Evolutionary conservation across 2,329 filamentous ascomycete genomes (phyloP).

Genomic region (Nothophoma quercina): DNA sequence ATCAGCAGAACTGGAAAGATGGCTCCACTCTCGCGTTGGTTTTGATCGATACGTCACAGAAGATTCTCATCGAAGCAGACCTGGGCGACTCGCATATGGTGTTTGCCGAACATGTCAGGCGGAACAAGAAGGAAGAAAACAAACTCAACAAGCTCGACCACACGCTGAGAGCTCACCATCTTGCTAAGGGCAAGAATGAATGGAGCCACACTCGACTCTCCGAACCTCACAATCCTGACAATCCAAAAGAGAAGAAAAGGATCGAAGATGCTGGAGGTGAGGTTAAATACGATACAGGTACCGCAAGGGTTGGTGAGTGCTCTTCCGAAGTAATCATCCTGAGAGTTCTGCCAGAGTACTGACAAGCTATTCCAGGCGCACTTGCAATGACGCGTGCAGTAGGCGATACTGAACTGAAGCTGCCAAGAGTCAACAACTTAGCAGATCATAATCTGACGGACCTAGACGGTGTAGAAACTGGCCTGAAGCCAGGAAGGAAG

Average conservation of each 20-base stretch:
- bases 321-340: no score
- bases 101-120: slow-evolving; percentile 19
- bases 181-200: slow-evolving; percentile 18
- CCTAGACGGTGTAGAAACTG: slow-evolving; percentile 32
- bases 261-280: slow-evolving; percentile 34
- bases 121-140: slow-evolving; percentile 13
- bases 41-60: slow-evolving; percentile 32
- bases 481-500: slow-evolving; percentile 30
- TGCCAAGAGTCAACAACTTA: slow-evolving; percentile 34
- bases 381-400: slow-evolving; percentile 37
- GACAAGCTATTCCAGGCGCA: slow-evolving; percentile 16
- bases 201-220: slow-evolving; percentile 31
- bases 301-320: slow-evolving; percentile 23
- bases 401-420: slow-evolving; percentile 34
- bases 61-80: slow-evolving; percentile 31
- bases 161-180: slow-evolving; percentile 12
- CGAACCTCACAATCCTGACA: slow-evolving; percentile 29
- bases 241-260: slow-evolving; percentile 28
- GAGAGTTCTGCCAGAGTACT: no score
- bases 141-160: slow-evolving; percentile 14
- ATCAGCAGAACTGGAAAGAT: slow-evolving; percentile 25
- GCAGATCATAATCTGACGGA: slow-evolving; percentile 35
- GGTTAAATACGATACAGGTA: slow-evolving; percentile 31
- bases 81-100: slow-evolving; percentile 34
- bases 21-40: slow-evolving; percentile 35